Percentiles rank a stretch among this genome's conserved stretches.
These are phyloP conservation scores for Acidiella bohemica DNA, from an alignment of 495 filamentous ascomycete species.

Conservation along the genomic window DNA sequence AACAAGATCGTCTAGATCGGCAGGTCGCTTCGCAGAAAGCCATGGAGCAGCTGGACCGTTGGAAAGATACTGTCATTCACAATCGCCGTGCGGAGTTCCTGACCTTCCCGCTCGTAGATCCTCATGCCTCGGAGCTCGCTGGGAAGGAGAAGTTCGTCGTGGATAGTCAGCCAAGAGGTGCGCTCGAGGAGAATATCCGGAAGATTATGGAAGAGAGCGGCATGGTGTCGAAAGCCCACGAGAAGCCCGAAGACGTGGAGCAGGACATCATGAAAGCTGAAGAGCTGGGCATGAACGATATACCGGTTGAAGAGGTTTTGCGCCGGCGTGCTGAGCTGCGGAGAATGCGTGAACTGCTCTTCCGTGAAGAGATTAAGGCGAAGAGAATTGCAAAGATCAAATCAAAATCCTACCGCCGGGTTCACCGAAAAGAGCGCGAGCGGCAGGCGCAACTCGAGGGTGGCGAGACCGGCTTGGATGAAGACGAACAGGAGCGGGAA, in stretches of 20 bases:
- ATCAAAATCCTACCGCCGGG: conserved; percentile 78
- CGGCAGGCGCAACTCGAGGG: conserved; percentile 55
- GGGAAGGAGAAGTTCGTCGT: conserved; percentile 42
- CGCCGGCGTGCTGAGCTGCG: conserved; percentile 62
- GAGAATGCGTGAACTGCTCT: conserved; percentile 68
- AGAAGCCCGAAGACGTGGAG: conserved; percentile 45
- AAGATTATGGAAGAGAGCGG: conserved; percentile 82
- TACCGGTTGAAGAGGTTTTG: conserved; percentile 58
- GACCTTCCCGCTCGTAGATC: conserved; percentile 74
- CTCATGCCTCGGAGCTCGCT: conserved; percentile 37
- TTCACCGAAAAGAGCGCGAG: conserved; percentile 78
- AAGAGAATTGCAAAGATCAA: conserved; percentile 98
- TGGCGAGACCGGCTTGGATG: conserved; percentile 41
- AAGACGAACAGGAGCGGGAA: conserved; percentile 64
- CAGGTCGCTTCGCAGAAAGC: conserved; percentile 76
- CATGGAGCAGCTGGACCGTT: conserved; percentile 76
- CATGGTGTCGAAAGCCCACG: conserved; percentile 39
- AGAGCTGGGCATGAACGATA: conserved; percentile 50
- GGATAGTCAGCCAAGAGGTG: conserved; percentile 49
- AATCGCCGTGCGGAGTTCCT: conserved; percentile 87
- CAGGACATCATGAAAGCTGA: conserved; percentile 58
- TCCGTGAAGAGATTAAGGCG: conserved; percentile 75
- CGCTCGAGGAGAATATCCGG: conserved; percentile 72
- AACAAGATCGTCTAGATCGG: conserved; percentile 82
- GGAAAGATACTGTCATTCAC: conserved; percentile 88